These are phyloP conservation scores for Perilla frutescens DNA, from an alignment of 257 asterid genomes.

Conservation along the genomic window DNA sequence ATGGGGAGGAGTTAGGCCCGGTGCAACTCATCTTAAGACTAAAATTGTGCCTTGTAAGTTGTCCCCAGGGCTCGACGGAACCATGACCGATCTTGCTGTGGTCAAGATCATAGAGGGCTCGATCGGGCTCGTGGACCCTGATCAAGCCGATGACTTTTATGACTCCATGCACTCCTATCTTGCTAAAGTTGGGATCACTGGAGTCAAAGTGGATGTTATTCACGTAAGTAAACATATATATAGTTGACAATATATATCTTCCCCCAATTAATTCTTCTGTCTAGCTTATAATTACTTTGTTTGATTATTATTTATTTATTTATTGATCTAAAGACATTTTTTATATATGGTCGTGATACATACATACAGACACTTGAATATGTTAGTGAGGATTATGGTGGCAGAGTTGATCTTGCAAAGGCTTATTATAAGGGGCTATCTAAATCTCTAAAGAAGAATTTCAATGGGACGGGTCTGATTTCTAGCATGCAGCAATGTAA, in stretches of 20 bases:
- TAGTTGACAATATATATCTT: too few species aligned
- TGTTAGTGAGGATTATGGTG: constrained; percentile 65
- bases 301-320: too few species aligned
- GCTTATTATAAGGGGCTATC: constrained; percentile 72
- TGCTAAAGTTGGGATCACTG: constrained; percentile 65
- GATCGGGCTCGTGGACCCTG: constrained; percentile 74
- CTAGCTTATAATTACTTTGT: too few species aligned
- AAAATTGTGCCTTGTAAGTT: constrained; percentile 52
- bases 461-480: constrained; percentile 70
- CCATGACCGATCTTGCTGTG: constrained; percentile 77
- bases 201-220: constrained; percentile 78
- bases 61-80: constrained; percentile 74
- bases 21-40: constrained; percentile 58
- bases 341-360: background rate
- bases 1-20: constrained; percentile 81
- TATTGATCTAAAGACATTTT: background rate
- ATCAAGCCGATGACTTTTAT: constrained; percentile 63
- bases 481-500: constrained; percentile 87
- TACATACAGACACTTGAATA: constrained; percentile 56
- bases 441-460: constrained; percentile 65
- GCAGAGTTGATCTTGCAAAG: constrained; percentile 75
- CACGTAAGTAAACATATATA: constrained; percentile 48
- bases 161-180: constrained; percentile 76
- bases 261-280: too few species aligned
- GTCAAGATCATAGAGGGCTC: constrained; percentile 74